Percentiles rank a stretch among this genome's conserved stretches.
Conservation (phyloP, 495 filamentous ascomycete genomes). For the Gamarada debralockiae region DNA sequence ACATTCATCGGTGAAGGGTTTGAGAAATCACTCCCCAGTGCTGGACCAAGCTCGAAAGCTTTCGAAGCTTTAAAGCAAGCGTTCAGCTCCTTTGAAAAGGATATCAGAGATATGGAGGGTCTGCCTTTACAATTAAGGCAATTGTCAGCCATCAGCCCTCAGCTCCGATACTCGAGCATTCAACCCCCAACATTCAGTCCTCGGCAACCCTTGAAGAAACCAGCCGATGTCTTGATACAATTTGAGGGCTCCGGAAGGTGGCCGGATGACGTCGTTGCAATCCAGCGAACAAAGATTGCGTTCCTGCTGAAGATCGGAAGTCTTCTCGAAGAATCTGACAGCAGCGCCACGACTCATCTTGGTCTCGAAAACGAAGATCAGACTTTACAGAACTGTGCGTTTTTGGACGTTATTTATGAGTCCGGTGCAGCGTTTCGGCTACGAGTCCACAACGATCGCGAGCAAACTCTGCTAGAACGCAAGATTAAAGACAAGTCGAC, state of each 20-base stretch:
- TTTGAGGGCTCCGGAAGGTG: conserved; percentile 93
- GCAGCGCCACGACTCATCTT: conserved; percentile 53
- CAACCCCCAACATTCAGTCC: conserved; percentile 36
- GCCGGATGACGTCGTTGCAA: conserved; percentile 86
- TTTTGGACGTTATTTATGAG: conserved; percentile 73
- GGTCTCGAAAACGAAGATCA: conserved; percentile 74
- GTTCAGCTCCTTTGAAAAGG: conserved; percentile 67
- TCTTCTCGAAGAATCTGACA: conserved; percentile 50
- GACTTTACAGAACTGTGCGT: conserved; percentile 71
- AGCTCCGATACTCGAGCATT: conserved; percentile 70
- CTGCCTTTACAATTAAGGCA: conserved; percentile 79
- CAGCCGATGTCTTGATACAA: conserved; percentile 71
- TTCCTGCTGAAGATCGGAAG: conserved; percentile 81
- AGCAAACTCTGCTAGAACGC: conserved; percentile 74
- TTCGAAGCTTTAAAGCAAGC: conserved; percentile 54
- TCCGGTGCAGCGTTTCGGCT: conserved; percentile 64
- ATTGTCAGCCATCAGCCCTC: conserved; percentile 63
- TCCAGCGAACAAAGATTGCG: conserved; percentile 90
- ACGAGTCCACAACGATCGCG: conserved; percentile 77
- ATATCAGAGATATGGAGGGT: conserved; percentile 69
- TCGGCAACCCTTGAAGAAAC: conserved; percentile 32
- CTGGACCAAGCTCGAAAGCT: conserved; percentile 24
- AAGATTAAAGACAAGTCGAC: conserved; percentile 67
- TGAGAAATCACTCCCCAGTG: conserved; percentile 32
- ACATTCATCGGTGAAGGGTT: conserved; percentile 56